A percentile compares a stretch with the other conserved stretches of the same genome.
phyloP scores from a whole-genome alignment of 768 basidiomycete species.

The Xerocomellus dryophilus region DNA sequence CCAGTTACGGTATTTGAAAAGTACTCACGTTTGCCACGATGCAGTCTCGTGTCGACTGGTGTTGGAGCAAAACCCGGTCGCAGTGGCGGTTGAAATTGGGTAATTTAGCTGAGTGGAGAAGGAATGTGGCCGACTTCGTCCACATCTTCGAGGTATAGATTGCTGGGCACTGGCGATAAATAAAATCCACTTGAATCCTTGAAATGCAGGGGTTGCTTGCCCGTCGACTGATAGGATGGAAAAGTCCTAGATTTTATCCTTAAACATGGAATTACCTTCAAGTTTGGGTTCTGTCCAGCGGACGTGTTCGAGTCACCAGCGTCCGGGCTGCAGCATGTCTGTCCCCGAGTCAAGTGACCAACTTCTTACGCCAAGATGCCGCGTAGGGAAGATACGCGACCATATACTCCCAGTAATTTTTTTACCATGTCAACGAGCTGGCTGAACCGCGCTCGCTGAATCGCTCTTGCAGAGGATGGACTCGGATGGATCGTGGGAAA shows the following conservation, averaged over 20 bases:
- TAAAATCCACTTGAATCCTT: not conserved
- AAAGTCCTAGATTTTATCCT: not conserved
- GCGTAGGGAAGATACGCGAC: not conserved
- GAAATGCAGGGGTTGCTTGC: not conserved
- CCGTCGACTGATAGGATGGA: not conserved
- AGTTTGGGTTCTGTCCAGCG: too few species aligned
- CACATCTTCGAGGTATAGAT: not conserved
- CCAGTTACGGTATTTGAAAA: not conserved
- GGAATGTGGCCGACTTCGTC: not conserved
- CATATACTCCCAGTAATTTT: too few species aligned
- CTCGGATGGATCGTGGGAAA: conserved; percentile 29
- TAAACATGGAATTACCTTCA: too few species aligned
- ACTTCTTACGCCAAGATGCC: not conserved
- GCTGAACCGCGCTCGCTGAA: too few species aligned
- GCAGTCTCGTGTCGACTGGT: not conserved
- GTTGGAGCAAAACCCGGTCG: not conserved
- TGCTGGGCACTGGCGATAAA: not conserved
- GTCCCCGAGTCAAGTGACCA: too few species aligned
- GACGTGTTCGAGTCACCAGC: too few species aligned
- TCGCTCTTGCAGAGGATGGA: not conserved
- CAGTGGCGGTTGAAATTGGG: not conserved
- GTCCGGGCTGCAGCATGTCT: too few species aligned
- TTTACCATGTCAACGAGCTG: too few species aligned
- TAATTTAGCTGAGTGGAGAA: not conserved
- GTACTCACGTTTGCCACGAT: not conserved